Evolutionary conservation across 805 yeast genomes (phyloP).

Genomic region (Hanseniaspora jakobsenii): DNA sequence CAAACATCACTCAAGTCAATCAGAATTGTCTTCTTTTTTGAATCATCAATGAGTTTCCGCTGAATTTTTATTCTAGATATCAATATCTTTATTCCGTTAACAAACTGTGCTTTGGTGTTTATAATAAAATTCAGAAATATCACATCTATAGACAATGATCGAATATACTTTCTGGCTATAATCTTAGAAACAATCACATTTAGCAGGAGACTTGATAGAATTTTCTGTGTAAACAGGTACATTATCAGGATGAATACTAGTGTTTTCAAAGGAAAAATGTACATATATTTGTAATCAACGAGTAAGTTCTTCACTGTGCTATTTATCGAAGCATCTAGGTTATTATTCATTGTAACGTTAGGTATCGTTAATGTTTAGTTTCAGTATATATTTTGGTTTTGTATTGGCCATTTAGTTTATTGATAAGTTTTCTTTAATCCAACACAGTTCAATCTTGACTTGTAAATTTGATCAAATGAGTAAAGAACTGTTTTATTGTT

Average conservation of each 20-base stretch:
- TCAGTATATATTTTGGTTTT: no score
- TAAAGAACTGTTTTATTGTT: no score
- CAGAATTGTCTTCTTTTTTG: conserved; percentile 3
- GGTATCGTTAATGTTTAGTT: no score
- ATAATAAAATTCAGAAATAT: conserved; percentile 1
- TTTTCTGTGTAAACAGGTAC: conserved; percentile 3
- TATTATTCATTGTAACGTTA: no score
- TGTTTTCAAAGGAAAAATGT: neutral
- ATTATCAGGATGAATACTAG: neutral
- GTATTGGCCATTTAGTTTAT: no score
- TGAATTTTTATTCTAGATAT: conserved; percentile 11
- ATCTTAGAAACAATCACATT: neutral
- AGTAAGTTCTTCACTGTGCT: no score
- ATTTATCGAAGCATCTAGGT: no score
- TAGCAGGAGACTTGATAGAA: conserved; percentile 3
- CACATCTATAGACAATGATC: conserved; percentile 1
- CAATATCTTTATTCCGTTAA: neutral
- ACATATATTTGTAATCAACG: no score
- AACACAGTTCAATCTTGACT: no score
- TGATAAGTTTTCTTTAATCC: no score
- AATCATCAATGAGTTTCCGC: conserved; percentile 11
- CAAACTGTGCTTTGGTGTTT: neutral
- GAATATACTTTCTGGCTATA: neutral
- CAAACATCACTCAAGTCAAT: conserved; percentile 6
- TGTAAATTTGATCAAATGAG: no score